Conservation (phyloP, 2,329 filamentous ascomycete genomes). For the Bipolaris sorokiniana region DNA sequence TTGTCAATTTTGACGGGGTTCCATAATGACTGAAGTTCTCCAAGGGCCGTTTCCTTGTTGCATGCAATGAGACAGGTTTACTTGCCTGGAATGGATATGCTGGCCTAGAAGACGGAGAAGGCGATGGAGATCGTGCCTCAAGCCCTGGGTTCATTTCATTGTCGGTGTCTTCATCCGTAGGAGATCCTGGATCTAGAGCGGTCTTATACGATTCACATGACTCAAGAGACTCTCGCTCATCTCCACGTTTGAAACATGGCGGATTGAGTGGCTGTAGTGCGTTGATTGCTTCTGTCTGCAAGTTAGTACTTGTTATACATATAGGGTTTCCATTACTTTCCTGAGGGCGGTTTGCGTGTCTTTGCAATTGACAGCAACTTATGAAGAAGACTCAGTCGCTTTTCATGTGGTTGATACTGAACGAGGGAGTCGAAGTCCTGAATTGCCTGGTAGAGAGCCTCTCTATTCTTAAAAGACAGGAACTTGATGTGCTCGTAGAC, state of each 20-base stretch:
- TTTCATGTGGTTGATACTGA: not conserved
- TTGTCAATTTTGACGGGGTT: slow-evolving; percentile 38
- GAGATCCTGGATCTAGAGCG: slow-evolving; percentile 32
- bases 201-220: slow-evolving; percentile 21
- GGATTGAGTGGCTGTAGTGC: not conserved
- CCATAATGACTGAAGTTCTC: slow-evolving; percentile 24
- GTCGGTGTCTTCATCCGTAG: slow-evolving; percentile 42
- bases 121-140: slow-evolving; percentile 29
- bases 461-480: slow-evolving; percentile 22
- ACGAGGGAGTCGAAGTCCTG: slow-evolving; percentile 24
- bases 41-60: slow-evolving; percentile 30
- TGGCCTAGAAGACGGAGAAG: slow-evolving; percentile 33
- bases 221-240: slow-evolving; percentile 18
- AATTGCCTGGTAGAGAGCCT: slow-evolving; percentile 25
- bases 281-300: not conserved
- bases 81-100: slow-evolving; percentile 35
- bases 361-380: slow-evolving; percentile 15
- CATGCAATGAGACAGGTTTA: slow-evolving; percentile 25
- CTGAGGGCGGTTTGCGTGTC: not conserved
- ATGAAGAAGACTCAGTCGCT: slow-evolving; percentile 19
- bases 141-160: slow-evolving; percentile 18
- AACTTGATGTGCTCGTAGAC: slow-evolving; percentile 25
- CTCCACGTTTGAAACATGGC: not conserved
- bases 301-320: slow-evolving; percentile 6
- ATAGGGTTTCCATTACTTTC: too few species aligned